Evolutionary conservation across 1,284 basidiomycete genomes (phyloP), one percentile per base, ranked within the genome.

Genomic region (Ustilago xerochloae): DNA sequence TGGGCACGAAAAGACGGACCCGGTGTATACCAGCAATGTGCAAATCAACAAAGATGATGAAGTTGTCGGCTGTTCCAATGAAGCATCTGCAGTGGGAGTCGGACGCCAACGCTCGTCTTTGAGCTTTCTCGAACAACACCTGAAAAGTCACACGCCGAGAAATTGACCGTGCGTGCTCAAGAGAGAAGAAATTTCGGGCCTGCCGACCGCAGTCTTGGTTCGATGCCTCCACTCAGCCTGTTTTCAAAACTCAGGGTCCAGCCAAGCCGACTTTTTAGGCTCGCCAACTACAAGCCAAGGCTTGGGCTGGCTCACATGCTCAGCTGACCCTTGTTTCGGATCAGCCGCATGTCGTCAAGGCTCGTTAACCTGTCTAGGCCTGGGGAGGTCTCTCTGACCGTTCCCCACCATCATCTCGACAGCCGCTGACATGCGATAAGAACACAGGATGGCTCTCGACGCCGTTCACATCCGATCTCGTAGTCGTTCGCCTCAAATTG

Each of bases 161-260:
- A 50, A 30, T 43, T 43, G 51, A 30, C 52, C 18, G 30, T 54
- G 41, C 52, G 29, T 45, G 38, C 22, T 18, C n/a, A 26, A 15
- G 28, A 16, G 26, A 15, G 8, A 47, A n/a, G 8, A 53, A 51
- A 52, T 7, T 18, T 54, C 52, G 52, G 52, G 52, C 52, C 45
- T 43, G 52, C 52, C 52, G 29, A 45, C 28, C 52, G 52, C 52
- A 28, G 24, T 43, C 12, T 29, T 20, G 26, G 22, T 36, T 20
- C 39, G 39, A 54, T 45, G 52, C 52, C 52, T 54, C 52, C 41
- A 54, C 52, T 53, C 28, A 38, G 24, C 22, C 24, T 28, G 2
- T 26, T 33, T n/a, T 57, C 56, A 59, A 8, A 45, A 41, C n/a
- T 57, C 57, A 66, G 63, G 63, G 63, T 66, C 57, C 63, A 56